phyloP scores from a whole-genome alignment of 78 protist species.

The Capsaspora owczarzaki region DNA sequence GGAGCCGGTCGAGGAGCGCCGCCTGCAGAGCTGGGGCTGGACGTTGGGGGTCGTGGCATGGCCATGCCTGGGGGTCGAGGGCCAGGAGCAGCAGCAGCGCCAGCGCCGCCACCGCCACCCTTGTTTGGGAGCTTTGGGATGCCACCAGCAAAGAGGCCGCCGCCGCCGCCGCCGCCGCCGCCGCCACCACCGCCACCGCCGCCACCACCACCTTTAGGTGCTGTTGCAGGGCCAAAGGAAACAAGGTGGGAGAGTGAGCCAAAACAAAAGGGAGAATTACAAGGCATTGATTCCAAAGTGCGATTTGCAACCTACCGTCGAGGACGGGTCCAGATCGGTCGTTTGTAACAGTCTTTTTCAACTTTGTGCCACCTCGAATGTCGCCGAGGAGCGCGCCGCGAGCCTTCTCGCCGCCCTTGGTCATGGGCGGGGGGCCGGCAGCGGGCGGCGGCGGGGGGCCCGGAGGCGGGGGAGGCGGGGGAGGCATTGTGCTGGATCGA shows the following conservation, averaged over 20 bases:
- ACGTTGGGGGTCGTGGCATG: no score
- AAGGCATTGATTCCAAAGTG: neutral
- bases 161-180: no score
- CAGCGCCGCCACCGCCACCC: no score
- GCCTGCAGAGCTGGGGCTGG: no score
- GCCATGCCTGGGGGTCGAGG: no score
- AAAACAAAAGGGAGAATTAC: neutral
- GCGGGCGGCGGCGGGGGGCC: conserved; percentile 5
- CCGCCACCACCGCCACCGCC: neutral
- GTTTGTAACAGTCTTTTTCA: conserved; percentile 9
- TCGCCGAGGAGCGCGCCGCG: conserved; percentile 3
- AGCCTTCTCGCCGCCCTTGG: neutral
- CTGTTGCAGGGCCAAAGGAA: neutral
- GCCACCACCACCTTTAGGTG: neutral
- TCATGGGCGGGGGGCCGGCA: neutral
- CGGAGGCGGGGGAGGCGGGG: conserved; percentile 9
- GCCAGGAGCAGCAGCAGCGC: no score
- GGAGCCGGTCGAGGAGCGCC: no score
- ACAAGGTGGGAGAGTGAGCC: neutral
- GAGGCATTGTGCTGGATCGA: no score
- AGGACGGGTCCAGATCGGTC: conserved; percentile 3
- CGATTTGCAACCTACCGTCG: neutral
- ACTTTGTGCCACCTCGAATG: conserved; percentile 8
- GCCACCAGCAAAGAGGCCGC: neutral
- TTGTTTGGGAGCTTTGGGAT: neutral